Evolutionary conservation across 2,329 filamentous ascomycete species (phyloP).

Genomic region (Elsinoe fawcettii): DNA sequence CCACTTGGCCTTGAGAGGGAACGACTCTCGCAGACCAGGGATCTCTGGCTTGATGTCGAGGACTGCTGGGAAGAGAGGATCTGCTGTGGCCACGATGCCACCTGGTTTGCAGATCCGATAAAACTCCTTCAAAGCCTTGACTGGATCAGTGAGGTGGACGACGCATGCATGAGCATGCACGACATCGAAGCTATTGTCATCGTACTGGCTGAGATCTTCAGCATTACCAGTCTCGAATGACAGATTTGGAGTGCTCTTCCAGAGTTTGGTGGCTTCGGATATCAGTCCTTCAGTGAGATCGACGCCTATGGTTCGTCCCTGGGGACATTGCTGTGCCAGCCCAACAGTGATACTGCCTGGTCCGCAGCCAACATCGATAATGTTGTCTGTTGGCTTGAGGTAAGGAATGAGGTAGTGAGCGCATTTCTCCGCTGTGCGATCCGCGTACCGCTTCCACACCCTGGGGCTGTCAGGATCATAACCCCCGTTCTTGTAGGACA

Average conservation of each 20-base stretch:
- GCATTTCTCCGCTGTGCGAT: neutral
- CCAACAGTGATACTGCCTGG: constrained; percentile 43
- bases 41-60: constrained; percentile 17
- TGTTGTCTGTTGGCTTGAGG: neutral
- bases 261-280: constrained; percentile 27
- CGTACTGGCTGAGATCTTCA: constrained; percentile 33
- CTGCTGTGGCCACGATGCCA: constrained; percentile 46
- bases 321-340: constrained; percentile 36
- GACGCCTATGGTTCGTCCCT: constrained; percentile 39
- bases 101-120: constrained; percentile 45
- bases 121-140: constrained; percentile 47
- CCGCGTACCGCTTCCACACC: constrained; percentile 2
- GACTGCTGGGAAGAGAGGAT: constrained; percentile 25
- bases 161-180: constrained; percentile 53
- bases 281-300: constrained; percentile 32
- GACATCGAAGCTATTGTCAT: constrained; percentile 49
- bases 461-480: neutral
- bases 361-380: constrained; percentile 43
- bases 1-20: constrained; percentile 11
- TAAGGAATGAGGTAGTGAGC: constrained; percentile 6
- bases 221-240: constrained; percentile 34
- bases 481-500: constrained; percentile 6
- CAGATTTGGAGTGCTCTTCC: constrained; percentile 27
- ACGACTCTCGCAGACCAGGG: constrained; percentile 9
- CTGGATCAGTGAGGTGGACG: constrained; percentile 47